Percentiles rank a stretch among this genome's conserved stretches.
phyloP scores from a whole-genome alignment of 495 filamentous ascomycete genomes.

The Annulohypoxylon moriforme region DNA sequence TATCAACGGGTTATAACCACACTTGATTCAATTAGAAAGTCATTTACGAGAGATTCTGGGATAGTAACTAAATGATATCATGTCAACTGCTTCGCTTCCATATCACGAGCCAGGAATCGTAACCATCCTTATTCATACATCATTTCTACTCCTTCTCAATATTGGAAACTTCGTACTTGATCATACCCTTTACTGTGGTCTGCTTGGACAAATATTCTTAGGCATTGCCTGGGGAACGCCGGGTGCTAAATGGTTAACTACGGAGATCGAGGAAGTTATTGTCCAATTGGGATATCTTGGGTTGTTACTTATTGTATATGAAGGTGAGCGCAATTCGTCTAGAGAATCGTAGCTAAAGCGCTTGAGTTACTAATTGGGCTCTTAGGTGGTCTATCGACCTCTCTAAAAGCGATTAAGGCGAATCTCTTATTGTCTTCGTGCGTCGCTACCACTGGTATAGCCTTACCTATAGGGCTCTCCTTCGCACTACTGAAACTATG shows the following conservation, averaged over 20 bases:
- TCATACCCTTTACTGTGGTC: conserved; percentile 72
- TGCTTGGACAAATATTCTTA: conserved; percentile 79
- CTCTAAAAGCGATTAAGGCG: conserved; percentile 63
- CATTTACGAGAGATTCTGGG: too few species aligned
- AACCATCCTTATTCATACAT: conserved; percentile 69
- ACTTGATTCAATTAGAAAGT: too few species aligned
- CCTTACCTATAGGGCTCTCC: conserved; percentile 73
- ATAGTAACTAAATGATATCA: too few species aligned
- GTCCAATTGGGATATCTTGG: conserved; percentile 82
- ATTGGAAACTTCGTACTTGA: conserved; percentile 68
- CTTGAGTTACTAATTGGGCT: not conserved
- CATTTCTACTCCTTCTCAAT: conserved; percentile 76
- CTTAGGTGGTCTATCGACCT: conserved; percentile 68
- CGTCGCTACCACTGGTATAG: conserved; percentile 73
- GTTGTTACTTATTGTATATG: conserved; percentile 77
- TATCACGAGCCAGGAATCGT: conserved; percentile 71
- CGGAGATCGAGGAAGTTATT: conserved; percentile 69
- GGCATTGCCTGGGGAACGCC: conserved; percentile 78
- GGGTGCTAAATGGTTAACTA: conserved; percentile 54
- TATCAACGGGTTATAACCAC: too few species aligned
- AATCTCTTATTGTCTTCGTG: conserved; percentile 69
- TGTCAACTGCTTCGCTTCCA: conserved; percentile 48
- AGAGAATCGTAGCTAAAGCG: not conserved
- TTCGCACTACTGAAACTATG: conserved; percentile 62
- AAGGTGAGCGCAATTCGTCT: conserved; percentile 55